These are phyloP conservation scores for Phytophthora hibernalis DNA, from an alignment of 352 stramenopile species.

Conservation along the genomic window DNA sequence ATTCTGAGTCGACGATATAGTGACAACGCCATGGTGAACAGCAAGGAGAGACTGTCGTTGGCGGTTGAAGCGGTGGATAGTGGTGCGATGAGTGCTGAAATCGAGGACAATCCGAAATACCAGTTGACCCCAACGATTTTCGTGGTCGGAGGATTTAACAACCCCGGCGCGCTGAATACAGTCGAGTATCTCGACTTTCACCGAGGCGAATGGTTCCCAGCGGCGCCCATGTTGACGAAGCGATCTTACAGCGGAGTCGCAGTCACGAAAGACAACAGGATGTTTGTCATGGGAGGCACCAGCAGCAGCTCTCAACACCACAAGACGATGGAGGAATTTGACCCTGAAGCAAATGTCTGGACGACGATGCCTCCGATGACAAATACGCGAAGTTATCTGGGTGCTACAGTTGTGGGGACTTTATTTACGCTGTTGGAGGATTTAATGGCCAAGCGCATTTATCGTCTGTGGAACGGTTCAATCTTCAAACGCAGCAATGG, in stretches of 20 bases:
- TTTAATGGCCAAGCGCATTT: conserved; percentile 79
- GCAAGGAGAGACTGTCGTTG: conserved; percentile 31
- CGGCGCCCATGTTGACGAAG: conserved; percentile 55
- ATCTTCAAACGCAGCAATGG: conserved; percentile 54
- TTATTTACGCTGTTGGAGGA: conserved; percentile 71
- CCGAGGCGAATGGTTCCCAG: conserved; percentile 59
- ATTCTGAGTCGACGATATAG: conserved; percentile 25
- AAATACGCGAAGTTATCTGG: conserved; percentile 69
- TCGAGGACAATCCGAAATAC: conserved; percentile 13
- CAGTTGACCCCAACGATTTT: conserved; percentile 65
- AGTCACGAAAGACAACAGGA: conserved; percentile 52
- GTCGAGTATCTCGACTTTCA: conserved; percentile 80
- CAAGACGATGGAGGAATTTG: conserved; percentile 62
- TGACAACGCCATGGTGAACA: conserved; percentile 55
- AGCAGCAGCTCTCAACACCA: conserved; percentile 63
- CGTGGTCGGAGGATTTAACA: conserved; percentile 76
- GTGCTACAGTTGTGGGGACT: conserved; percentile 50
- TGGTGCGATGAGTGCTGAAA: conserved; percentile 4
- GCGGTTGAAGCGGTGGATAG: conserved; percentile 3
- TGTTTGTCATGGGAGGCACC: conserved; percentile 71
- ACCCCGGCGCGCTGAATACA: conserved; percentile 54
- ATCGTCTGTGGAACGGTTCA: conserved; percentile 61
- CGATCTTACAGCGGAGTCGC: conserved; percentile 73
- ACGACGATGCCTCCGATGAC: conserved; percentile 59
- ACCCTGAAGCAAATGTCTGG: conserved; percentile 66